Evolutionary conservation across 495 filamentous ascomycete species (phyloP), one percentile per base, ranked within the genome.

Genomic region (Aeminium ludgeri): DNA sequence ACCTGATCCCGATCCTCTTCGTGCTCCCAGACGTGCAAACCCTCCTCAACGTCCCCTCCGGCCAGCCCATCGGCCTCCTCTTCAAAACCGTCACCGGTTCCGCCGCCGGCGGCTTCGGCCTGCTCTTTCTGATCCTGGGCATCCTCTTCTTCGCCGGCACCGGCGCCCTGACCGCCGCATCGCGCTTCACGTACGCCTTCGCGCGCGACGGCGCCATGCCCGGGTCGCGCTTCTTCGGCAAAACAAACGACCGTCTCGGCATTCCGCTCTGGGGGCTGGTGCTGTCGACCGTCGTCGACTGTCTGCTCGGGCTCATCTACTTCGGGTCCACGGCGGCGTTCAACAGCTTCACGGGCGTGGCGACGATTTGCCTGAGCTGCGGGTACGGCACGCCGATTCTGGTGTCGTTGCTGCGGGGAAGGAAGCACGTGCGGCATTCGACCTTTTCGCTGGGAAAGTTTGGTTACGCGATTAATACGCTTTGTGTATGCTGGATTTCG

Each of bases 131-230:
- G 4, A 70, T 85, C 43, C 66, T 86, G 18, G 72, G 79, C 4
- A 77, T 86, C 37, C 67, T 41, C 7, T n/a, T 18, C 15, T 27
- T 40, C 31, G 13, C 46, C 10, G 33, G 15, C 15, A 25, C 46
- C 15, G 18, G 28, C 28, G 18, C 32, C 11, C 29, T 48, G 7
- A 45, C 48, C 13, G 27, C 44, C 11, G 20, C 48, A 10, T 43
- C 38, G 6, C 38, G 48, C 7, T 29, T 27, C 20, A 40, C 30
- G 4, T 50, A 32, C 28, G 46, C 80, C 1, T 86, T 86, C 73
- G 16, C 68, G 36, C 65, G 79, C 49, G 80, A 84, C 47, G 70
- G 74, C n/a, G 81, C 79, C 16, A 65, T 86, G 10, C 81, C 81
- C 0, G 69, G 69, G 31, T 80, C 74, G 7, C 57, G 52, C 1